Conservation (phyloP, 2,329 filamentous ascomycete species). For the Colletotrichum tanaceti region DNA sequence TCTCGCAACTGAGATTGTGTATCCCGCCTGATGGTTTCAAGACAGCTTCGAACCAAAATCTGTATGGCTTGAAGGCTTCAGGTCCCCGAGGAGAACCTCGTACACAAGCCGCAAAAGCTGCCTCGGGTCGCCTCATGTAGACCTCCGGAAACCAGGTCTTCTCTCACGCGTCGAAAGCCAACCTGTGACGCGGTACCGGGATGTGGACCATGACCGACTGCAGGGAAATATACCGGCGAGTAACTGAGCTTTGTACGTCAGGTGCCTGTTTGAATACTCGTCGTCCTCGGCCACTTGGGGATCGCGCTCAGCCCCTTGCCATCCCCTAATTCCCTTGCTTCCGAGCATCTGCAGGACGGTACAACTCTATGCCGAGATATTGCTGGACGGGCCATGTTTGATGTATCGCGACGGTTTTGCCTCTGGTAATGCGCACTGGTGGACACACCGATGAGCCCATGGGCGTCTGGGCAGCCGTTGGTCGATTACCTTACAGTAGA, state of each 20-base stretch:
- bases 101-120: not conserved
- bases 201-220: not conserved
- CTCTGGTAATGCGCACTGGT: slow-evolving; percentile 5
- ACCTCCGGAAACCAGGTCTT: not conserved
- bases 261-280: no score
- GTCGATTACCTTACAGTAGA: no score
- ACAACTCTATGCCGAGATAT: not conserved
- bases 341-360: not conserved
- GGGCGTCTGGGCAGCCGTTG: not conserved
- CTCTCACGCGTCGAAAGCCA: not conserved
- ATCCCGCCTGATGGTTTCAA: not conserved
- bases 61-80: not conserved
- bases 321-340: no score
- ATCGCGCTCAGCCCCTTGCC: no score
- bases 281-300: no score
- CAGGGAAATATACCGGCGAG: not conserved
- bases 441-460: not conserved
- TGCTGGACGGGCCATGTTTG: not conserved
- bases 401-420: not conserved
- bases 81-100: not conserved
- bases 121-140: not conserved
- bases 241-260: not conserved
- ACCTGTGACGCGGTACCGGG: no score
- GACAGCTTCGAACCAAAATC: not conserved
- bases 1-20: not conserved